Evolutionary conservation across 495 filamentous ascomycete genomes (phyloP).

Genomic region (Penicillium manginii): DNA sequence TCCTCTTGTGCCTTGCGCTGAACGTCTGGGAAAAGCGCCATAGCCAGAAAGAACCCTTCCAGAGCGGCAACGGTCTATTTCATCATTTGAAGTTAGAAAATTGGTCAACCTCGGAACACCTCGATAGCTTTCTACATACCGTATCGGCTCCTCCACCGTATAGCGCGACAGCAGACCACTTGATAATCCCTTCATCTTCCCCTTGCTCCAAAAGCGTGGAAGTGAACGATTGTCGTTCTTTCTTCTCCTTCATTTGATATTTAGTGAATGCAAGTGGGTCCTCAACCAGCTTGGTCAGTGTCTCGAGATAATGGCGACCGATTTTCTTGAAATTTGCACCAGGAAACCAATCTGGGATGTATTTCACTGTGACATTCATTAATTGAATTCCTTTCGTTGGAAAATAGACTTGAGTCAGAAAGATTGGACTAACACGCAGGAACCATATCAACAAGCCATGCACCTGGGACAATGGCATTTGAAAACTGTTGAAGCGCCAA

Average conservation of each 20-base stretch:
- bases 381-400: not conserved
- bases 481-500: constrained; percentile 46
- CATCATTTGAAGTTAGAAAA: not conserved
- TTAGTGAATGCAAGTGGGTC: constrained; percentile 47
- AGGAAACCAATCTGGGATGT: constrained; percentile 50
- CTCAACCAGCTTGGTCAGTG: constrained; percentile 28
- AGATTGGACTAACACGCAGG: constrained; percentile 27
- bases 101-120: not conserved
- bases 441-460: constrained; percentile 51
- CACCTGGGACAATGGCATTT: constrained; percentile 41
- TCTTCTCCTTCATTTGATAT: constrained; percentile 40
- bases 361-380: constrained; percentile 21
- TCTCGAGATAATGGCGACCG: constrained; percentile 33
- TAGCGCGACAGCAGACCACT: constrained; percentile 48
- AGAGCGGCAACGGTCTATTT: constrained; percentile 34
- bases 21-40: constrained; percentile 52
- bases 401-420: too few species aligned
- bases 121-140: constrained; percentile 9
- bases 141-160: constrained; percentile 61
- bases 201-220: constrained; percentile 33
- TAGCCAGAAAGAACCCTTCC: constrained; percentile 48
- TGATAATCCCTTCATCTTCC: constrained; percentile 34
- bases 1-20: constrained; percentile 60
- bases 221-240: constrained; percentile 38
- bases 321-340: constrained; percentile 46